Evolutionary conservation across 441 rosid genomes (phyloP), one percentile per base, ranked within the genome.

Genomic region (Pelargonium cotyledonis): DNA sequence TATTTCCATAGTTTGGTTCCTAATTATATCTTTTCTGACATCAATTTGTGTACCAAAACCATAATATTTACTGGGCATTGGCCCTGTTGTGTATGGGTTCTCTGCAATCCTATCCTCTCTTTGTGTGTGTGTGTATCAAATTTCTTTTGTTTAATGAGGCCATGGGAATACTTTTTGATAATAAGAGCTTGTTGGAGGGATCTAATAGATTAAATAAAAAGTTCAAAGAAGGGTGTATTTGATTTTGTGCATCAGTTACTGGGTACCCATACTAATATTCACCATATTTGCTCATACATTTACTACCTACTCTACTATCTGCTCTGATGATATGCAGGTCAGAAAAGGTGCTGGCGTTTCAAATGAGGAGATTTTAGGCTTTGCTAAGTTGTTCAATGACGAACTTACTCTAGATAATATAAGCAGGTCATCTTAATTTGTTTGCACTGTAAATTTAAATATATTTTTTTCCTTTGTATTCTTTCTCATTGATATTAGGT

Each of bases 361-460:
- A 10, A 89, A 89, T 76, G 93, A 88, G 35, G 96, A 89, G 72
- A 77, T 89, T 73, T 81, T 89, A 82, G 81, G 86, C 69, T 89
- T 89, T 82, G 96, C 96, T 26, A 89, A 88, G 75, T 84, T 89
- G 73, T 89, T 89, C 77, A 88, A 89, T 74, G 96, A 89, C 68
- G 96, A 89, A 75, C 86, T 89, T 62, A 89, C 96, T 38, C 78
- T 89, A 70, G 96, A 89, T 77, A 89, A 89, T 74, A 88, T 89
- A 66, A 90, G 84, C 86, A 83, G 91, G 93, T 88, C 72, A 73
- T 71, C 46, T 63, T 76, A 68, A 69, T 8, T 72, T 61, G 18
- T 58, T 67, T 68, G 60, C 11, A 70, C 63, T 38, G 65, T 72
- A 16, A 41, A 65, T 68, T 51, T 7, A 8, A 57, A 11, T 8